phyloP scores from a whole-genome alignment of 257 asterid genomes.

The Mitragyna speciosa region DNA sequence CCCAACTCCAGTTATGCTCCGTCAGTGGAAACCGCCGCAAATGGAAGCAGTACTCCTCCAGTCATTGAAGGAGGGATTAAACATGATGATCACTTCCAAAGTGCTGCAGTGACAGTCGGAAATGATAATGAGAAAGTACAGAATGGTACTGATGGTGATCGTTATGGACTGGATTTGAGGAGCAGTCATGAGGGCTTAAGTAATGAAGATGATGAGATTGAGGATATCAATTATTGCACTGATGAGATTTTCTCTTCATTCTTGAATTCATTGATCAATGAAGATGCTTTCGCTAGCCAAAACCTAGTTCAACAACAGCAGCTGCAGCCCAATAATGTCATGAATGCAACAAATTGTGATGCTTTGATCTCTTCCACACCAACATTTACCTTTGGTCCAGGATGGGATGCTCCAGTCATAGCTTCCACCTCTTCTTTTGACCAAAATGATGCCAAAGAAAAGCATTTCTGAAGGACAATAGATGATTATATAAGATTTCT shows the following conservation, averaged over 20 bases:
- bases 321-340: neutral
- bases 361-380: slow-evolving; percentile 2
- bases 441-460: slow-evolving; percentile 11
- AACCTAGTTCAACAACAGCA: slow-evolving; percentile 13
- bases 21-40: neutral
- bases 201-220: slow-evolving; percentile 17
- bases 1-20: neutral
- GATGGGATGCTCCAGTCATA: slow-evolving; percentile 13
- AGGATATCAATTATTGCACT: slow-evolving; percentile 21
- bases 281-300: slow-evolving; percentile 42
- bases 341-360: slow-evolving; percentile 7
- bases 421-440: neutral
- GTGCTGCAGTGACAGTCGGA: neutral
- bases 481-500: neutral
- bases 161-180: neutral
- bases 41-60: neutral
- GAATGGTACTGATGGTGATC: neutral
- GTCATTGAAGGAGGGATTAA: neutral
- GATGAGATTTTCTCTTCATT: slow-evolving; percentile 60
- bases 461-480: neutral
- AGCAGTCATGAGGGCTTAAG: neutral
- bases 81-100: neutral
- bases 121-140: neutral
- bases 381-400: slow-evolving; percentile 3
- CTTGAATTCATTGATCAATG: slow-evolving; percentile 64